Evolutionary conservation across 441 rosid species (phyloP), one percentile per base, ranked within the genome.

Genomic region (Populus hybrid): DNA sequence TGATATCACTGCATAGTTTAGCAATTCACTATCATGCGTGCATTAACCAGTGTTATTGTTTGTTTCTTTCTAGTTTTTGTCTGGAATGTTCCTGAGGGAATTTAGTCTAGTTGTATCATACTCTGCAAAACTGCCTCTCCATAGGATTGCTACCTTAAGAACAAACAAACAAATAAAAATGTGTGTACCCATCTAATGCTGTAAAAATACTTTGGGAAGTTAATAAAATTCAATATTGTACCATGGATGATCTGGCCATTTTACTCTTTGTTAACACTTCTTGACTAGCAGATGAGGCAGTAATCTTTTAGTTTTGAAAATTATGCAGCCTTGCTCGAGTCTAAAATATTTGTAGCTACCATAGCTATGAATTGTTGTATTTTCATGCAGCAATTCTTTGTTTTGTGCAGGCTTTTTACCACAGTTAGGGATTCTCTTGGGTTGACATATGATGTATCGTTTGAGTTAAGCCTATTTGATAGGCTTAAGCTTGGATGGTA

Each of bases 391-490:
- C 63, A 64, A 45, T 75, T 50, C 26, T 73, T 63, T 64, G 61
- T 69, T 75, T 71, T 75, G 18, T 82, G 77, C 90, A 96, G 99
- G 93, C 98, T 97, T 82, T 97, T 97, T 84, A 97, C 99, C 69
- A 90, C 99, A 23, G 99, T 97, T 50, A 81, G 98, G 78, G 98
- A 97, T 81, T 94, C 99, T 80, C 98, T 94, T 83, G 99, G 99
- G 81, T 88, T 96, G 87, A 97, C 98, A 74, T 97, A 97, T 74
- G 99, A 97, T 81, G 98, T 97, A 31, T 97, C 99, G 68, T 97
- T 97, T 80, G 99, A 97, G 89, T 88, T 96, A 74, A 94, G 93
- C 89, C 89, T 96, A 72, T 94, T 94, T 82, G 99, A 96, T 82
- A 91, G 95, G 86, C 93, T 97, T 76, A 89, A 91, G 75, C 98